Base-by-base conservation (phyloP, 257 asterid species). In the Jaltomata sinuosa region DNA sequence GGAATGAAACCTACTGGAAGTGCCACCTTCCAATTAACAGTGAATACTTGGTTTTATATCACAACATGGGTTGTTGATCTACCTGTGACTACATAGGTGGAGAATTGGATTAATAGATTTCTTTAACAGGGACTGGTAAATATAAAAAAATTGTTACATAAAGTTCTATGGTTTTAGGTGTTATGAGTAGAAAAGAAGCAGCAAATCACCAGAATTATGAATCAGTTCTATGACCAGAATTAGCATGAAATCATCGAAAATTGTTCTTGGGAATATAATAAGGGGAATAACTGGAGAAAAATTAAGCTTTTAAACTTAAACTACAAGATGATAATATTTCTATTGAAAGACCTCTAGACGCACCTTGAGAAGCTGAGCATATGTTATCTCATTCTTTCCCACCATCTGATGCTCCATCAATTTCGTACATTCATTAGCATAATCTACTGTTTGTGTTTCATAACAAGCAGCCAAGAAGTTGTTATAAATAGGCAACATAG, bases 351-450 rank as follows among this genome's bases (percentile, higher is more conserved):
- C 25, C 62, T 77, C 62, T 77, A 77, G 62, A 86, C 87, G 65
- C 87, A 95, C 99, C 98, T 93, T 89, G 88, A 96, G 95, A 86
- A 94, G 97, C 87, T 89, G 87, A 87, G 77, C 31, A 88, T 94
- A 96, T 31, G 97, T 93, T 84, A 90, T 64, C 88, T 85, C 89
- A 88, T 89, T 92, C 91, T 93, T 92, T 61, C 94, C 93, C 90
- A 96, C 89, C 88, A 92, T 93, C 36, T 89, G 95, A 82, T 86
- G 93, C 84, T 91, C 97, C 98, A 96, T 96, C 90, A 90, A 59
- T 87, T 87, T 69, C 91, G 93, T 88, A 87, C 97, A 95, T 79
- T 90, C 86, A 83, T 88, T 88, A 85, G 91, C 94, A 85, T 87
- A 90, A 88, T 88, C 71, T 86, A 89, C 53, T 89, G 87, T 89